A percentile compares a stretch with the other conserved stretches of the same genome.
These are phyloP conservation scores for Boletus reticulatus DNA, from an alignment of 768 basidiomycete species.

Conservation along the genomic window DNA sequence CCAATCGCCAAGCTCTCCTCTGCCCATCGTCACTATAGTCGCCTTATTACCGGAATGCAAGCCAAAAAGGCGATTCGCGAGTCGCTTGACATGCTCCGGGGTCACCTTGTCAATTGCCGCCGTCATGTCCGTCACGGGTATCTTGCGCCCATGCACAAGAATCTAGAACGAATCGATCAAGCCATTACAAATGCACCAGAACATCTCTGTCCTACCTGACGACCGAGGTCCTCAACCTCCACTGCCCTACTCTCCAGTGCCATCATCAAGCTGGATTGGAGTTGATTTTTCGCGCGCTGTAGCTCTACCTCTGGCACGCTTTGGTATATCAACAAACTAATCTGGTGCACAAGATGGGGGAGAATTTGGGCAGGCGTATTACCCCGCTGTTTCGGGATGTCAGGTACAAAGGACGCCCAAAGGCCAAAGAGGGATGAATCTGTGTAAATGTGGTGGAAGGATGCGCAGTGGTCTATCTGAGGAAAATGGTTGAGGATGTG, in stretches of 20 bases:
- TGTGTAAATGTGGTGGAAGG: conserved; percentile 97
- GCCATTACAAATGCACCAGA: background rate
- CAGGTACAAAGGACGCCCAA: conserved; percentile 80
- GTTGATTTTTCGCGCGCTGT: conserved; percentile 89
- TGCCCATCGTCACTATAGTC: conserved; percentile 83
- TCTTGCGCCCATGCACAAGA: conserved; percentile 81
- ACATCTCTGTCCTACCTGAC: conserved; percentile 57
- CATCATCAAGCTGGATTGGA: conserved; percentile 93
- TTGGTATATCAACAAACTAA: conserved; percentile 76
- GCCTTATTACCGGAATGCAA: conserved; percentile 59
- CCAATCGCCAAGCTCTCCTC: conserved; percentile 73
- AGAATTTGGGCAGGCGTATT: conserved; percentile 72
- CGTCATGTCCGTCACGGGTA: conserved; percentile 90
- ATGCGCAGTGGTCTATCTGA: conserved; percentile 91
- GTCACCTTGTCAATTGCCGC: conserved; percentile 78
- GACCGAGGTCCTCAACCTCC: conserved; percentile 86
- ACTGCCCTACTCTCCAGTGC: conserved; percentile 84
- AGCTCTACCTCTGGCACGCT: conserved; percentile 69
- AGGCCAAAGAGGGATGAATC: conserved; percentile 94
- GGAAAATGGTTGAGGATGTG: conserved; percentile 94
- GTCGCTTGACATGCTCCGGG: conserved; percentile 65
- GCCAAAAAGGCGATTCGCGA: conserved; percentile 75
- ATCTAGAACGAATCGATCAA: conserved; percentile 43
- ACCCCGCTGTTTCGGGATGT: conserved; percentile 50
- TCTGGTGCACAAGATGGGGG: conserved; percentile 83